phyloP scores from a whole-genome alignment of 2,329 filamentous ascomycete genomes.

The Chaetoscypha palmicola region DNA sequence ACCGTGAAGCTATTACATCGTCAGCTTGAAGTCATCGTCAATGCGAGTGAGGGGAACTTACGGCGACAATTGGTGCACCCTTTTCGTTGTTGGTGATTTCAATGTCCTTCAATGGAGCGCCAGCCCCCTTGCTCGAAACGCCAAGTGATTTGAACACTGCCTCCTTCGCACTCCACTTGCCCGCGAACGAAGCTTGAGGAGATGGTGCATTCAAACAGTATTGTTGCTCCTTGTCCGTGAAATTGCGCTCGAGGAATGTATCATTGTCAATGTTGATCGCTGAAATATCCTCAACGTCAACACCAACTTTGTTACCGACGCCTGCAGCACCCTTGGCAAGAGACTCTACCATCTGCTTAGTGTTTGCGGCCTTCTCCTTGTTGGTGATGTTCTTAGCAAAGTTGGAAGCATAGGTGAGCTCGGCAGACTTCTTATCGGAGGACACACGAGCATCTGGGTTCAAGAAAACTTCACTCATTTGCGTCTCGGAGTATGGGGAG shows the following conservation, averaged over 20 bases:
- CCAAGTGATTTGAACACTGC: slow-evolving; percentile 97
- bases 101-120: slow-evolving; percentile 87
- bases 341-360: slow-evolving; percentile 66
- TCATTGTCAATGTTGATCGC: slow-evolving; percentile 90
- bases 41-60: slow-evolving; percentile 45
- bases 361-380: slow-evolving; percentile 49
- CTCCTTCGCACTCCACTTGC: slow-evolving; percentile 96
- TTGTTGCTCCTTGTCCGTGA: slow-evolving; percentile 72
- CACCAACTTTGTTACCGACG: slow-evolving; percentile 72
- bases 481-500: slow-evolving; percentile 81
- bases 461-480: slow-evolving; percentile 81
- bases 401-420: slow-evolving; percentile 65
- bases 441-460: slow-evolving; percentile 87
- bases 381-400: slow-evolving; percentile 53
- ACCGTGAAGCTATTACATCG: slow-evolving; percentile 64
- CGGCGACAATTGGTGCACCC: slow-evolving; percentile 76
- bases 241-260: slow-evolving; percentile 91
- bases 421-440: slow-evolving; percentile 77
- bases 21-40: slow-evolving; percentile 10
- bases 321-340: slow-evolving; percentile 59
- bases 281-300: slow-evolving; percentile 85
- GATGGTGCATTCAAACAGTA: slow-evolving; percentile 78
- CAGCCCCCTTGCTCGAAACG: slow-evolving; percentile 78
- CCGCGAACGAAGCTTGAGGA: slow-evolving; percentile 86
- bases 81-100: slow-evolving; percentile 78